Base-by-base conservation (phyloP, 192 early-diverging fungal species). In the Podila minutissima region DNA sequence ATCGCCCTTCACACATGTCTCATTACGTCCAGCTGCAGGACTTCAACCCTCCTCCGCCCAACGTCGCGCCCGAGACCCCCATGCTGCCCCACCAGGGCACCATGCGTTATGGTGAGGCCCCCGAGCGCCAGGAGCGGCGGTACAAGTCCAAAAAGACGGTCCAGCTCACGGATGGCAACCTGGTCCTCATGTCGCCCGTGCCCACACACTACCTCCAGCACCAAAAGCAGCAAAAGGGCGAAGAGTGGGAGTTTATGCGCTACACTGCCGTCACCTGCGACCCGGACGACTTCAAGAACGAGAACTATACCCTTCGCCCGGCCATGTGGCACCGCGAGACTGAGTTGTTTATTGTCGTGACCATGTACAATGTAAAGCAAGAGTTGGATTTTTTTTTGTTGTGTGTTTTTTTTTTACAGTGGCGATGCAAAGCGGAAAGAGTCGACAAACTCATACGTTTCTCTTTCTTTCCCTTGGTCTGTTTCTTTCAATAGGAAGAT, bases 231-330 rank as follows among this genome's bases (percentile, higher is more conserved):
- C 86, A 67, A 22, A 65, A 88, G 24, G 87, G 84, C 9, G 86
- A 85, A 38, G 93, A 94, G 70, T 94, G 92, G 70, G 92, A 90
- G 61, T 87, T 92, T 67, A 88, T 93, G 86, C 81, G 91, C 77
- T 94, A 95, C 73, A 93, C 92, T 17, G 91, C 93, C 32, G 88
- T 83, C 32, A 93, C 92, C 12, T 91, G 86, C 64, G 89, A 92
- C 73, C 90, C 94, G 10, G 71, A 91, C 59, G 86, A 92, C 57
- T 95, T 93, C 64, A 49, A 83, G 64, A 71, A 83, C 20, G 73
- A 86, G 33, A 77, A 83, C 24, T 95, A 93, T 82, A 86, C 83
- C 33, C 78, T 95, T 10, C 82, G 92, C 3, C 90, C 85, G 24
- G 74, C 85, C n/a, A 67, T 86, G 33, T 81, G 83, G 65, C 83